These are phyloP conservation scores for Cucurbita ficifolia DNA, from an alignment of 306 rosid genomes.

Conservation along the genomic window DNA sequence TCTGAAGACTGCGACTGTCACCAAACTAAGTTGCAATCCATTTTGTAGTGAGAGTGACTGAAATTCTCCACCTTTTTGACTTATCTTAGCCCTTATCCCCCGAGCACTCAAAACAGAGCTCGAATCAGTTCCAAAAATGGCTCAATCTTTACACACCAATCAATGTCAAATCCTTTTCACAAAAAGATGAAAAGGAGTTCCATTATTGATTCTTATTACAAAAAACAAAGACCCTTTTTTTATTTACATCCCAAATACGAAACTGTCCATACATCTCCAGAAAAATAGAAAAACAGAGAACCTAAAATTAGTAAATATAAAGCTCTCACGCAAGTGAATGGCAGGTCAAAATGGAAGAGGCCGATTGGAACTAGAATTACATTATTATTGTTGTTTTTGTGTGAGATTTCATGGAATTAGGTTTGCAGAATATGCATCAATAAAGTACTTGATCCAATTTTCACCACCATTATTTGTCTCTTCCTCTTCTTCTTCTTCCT, in stretches of 20 bases:
- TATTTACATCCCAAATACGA: too few relatives aligned
- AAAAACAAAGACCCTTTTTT: too few relatives aligned
- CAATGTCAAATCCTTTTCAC: background rate
- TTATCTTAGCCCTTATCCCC: conserved; percentile 12
- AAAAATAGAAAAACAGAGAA: background rate
- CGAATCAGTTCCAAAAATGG: background rate
- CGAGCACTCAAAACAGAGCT: conserved; percentile 9
- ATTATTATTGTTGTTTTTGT: background rate
- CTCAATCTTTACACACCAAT: background rate
- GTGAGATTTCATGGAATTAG: conserved; percentile 25
- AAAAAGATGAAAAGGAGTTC: background rate
- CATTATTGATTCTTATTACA: background rate
- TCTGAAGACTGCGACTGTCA: conserved; percentile 12
- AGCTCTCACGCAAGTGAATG: background rate
- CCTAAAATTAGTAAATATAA: background rate
- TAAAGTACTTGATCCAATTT: conserved; percentile 47
- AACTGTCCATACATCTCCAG: background rate
- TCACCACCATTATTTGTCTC: conserved; percentile 16
- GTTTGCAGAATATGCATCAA: conserved; percentile 55
- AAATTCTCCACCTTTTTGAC: conserved; percentile 13
- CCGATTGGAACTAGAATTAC: background rate
- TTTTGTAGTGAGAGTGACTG: conserved; percentile 10
- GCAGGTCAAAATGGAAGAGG: conserved; percentile 4
- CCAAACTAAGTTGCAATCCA: conserved; percentile 4
- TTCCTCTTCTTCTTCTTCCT: conserved; percentile 40